Percentiles rank a stretch among this genome's conserved stretches.
phyloP scores from a whole-genome alignment of 2,329 filamentous ascomycete genomes.

The Ophiostoma sp. region DNA sequence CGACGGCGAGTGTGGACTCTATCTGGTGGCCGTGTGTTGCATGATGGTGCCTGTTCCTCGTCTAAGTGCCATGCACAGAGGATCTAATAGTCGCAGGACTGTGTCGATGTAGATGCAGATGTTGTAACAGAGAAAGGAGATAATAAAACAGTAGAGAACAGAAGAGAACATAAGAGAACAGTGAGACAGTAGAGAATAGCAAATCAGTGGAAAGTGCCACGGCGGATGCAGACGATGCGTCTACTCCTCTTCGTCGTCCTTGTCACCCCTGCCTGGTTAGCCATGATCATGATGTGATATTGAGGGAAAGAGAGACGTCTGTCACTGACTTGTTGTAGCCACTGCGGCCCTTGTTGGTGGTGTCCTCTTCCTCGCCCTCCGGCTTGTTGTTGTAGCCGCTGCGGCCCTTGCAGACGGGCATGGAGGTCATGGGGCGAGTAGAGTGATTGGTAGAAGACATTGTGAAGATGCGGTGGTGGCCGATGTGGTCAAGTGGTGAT shows the following conservation, averaged over 20 bases:
- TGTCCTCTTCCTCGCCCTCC: slow-evolving; percentile 33
- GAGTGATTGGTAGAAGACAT: slow-evolving; percentile 37
- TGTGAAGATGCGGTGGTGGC: slow-evolving; percentile 15
- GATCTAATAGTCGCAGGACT: slow-evolving; percentile 10
- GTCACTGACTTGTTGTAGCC: slow-evolving; percentile 43
- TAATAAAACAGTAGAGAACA: slow-evolving; percentile 8
- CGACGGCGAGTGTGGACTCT: background rate
- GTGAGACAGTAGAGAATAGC: background rate
- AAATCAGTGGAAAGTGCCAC: background rate
- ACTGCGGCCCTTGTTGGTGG: slow-evolving; percentile 41
- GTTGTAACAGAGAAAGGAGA: background rate
- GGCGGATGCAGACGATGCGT: slow-evolving; percentile 13
- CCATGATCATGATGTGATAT: background rate
- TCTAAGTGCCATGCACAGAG: slow-evolving; percentile 2
- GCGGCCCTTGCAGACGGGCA: slow-evolving; percentile 39
- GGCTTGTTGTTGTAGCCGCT: slow-evolving; percentile 41
- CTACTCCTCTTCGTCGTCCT: slow-evolving; percentile 37
- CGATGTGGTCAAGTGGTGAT: background rate
- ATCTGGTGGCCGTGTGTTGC: background rate
- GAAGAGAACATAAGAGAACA: slow-evolving; percentile 12
- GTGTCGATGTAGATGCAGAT: background rate
- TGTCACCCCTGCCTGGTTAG: slow-evolving; percentile 25
- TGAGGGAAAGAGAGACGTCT: too few species aligned
- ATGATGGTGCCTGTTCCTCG: background rate
- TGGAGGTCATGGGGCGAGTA: slow-evolving; percentile 24